phyloP scores from a whole-genome alignment of 1,139 yeast genomes.

The Candida tetrigidarum region DNA sequence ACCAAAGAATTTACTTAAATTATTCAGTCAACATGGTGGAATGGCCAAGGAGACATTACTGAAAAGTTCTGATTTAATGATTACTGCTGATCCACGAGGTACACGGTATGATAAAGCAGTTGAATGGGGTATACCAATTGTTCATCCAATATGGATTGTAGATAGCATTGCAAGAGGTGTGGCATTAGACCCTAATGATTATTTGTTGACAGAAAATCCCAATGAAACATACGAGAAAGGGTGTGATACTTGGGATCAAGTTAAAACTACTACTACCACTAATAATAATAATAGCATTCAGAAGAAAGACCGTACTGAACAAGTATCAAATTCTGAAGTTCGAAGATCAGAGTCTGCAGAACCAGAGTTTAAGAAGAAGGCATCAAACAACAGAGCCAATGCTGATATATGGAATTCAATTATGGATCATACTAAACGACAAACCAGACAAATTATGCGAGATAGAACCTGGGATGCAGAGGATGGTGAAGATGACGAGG shows the following conservation, averaged over 20 bases:
- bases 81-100: conserved; percentile 59
- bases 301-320: too few species aligned
- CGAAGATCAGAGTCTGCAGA: conserved; percentile 20
- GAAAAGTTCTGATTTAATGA: conserved; percentile 51
- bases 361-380: conserved; percentile 19
- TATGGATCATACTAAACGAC: conserved; percentile 39
- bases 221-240: conserved; percentile 45
- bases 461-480: conserved; percentile 37
- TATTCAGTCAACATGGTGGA: conserved; percentile 62
- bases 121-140: conserved; percentile 69
- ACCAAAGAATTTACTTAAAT: conserved; percentile 26
- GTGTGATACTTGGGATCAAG: conserved; percentile 54
- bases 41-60: conserved; percentile 59
- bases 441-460: conserved; percentile 20
- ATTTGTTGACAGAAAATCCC: conserved; percentile 31
- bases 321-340: conserved; percentile 15
- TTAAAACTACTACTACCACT: too few species aligned
- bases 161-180: conserved; percentile 69
- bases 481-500: conserved; percentile 15
- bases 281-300: too few species aligned
- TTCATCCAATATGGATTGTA: conserved; percentile 77
- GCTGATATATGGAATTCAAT: conserved; percentile 53
- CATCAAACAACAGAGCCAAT: conserved; percentile 21
- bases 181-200: conserved; percentile 52
- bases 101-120: conserved; percentile 64